Percentiles rank a stretch among this genome's conserved stretches.
Conservation (phyloP, 495 filamentous ascomycete genomes). For the Friedmanniomyces endolithicus region DNA sequence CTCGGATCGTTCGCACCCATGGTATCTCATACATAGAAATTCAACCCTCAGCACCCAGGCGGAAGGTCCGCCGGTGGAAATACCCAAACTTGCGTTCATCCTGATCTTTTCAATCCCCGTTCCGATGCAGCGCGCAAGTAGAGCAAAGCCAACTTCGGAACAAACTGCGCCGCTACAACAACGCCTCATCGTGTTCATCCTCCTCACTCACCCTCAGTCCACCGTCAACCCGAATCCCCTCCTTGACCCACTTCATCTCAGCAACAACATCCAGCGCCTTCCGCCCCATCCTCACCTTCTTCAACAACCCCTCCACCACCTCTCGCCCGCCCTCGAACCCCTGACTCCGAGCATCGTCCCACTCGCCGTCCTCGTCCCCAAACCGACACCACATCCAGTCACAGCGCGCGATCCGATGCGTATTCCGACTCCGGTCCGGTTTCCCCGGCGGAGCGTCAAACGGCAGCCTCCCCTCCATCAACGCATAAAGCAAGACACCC, state of each 20-base stretch:
- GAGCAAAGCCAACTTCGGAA: neutral
- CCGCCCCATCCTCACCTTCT: conserved; percentile 57
- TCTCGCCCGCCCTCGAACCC: conserved; percentile 61
- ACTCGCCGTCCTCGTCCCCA: conserved; percentile 61
- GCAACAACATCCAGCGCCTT: conserved; percentile 61
- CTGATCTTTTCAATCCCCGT: neutral
- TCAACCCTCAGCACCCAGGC: neutral
- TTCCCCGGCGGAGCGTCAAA: conserved; percentile 73
- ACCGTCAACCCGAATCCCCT: conserved; percentile 57
- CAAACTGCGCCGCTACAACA: too few relatives aligned
- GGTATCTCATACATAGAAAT: conserved; percentile 5
- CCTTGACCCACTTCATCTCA: conserved; percentile 60
- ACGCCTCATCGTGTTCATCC: conserved; percentile 39
- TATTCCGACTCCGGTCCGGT: conserved; percentile 44
- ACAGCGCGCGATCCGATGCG: conserved; percentile 83
- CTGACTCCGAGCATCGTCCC: conserved; percentile 40
- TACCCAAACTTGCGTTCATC: neutral
- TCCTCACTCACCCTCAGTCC: conserved; percentile 60
- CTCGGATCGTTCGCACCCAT: neutral
- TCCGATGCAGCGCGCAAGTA: neutral
- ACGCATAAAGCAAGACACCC: conserved; percentile 82
- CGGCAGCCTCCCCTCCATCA: conserved; percentile 81
- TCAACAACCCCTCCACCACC: conserved; percentile 70
- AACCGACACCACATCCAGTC: conserved; percentile 91
- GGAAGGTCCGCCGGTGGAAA: too few relatives aligned